phyloP scores from a whole-genome alignment of 1,284 basidiomycete genomes.

The Rhodotorula mucilaginosa region DNA sequence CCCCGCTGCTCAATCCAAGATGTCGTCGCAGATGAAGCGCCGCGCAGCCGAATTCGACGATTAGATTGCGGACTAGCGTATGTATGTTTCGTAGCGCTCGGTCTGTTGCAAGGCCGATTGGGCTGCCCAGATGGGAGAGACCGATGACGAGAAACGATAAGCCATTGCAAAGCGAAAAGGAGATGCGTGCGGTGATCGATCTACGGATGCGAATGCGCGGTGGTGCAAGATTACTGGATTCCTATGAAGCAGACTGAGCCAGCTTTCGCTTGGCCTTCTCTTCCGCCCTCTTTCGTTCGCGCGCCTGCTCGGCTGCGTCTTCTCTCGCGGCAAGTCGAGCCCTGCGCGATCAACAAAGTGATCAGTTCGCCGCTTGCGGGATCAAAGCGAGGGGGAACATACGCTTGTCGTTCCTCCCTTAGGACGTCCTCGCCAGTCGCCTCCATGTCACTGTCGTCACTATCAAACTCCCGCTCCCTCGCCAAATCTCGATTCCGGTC shows the following conservation, averaged over 20 bases:
- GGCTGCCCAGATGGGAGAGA: neutral
- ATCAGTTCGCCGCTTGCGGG: neutral
- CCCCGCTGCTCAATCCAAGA: slow-evolving; percentile 73
- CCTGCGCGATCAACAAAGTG: neutral
- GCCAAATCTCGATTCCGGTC: slow-evolving; percentile 14
- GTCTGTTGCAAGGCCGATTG: neutral
- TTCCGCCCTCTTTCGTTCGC: slow-evolving; percentile 17
- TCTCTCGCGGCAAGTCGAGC: slow-evolving; percentile 24
- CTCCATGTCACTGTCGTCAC: slow-evolving; percentile 38
- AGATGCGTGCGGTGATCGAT: neutral
- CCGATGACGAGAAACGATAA: neutral
- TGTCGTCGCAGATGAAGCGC: slow-evolving; percentile 18
- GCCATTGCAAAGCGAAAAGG: neutral
- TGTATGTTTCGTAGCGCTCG: neutral
- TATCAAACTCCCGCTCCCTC: slow-evolving; percentile 10
- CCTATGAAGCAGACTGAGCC: neutral
- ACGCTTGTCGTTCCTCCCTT: slow-evolving; percentile 31
- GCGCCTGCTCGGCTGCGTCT: slow-evolving; percentile 32
- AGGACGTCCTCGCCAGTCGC: slow-evolving; percentile 19
- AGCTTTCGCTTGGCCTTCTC: slow-evolving; percentile 23
- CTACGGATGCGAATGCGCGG: neutral
- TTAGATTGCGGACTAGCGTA: neutral
- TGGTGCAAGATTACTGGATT: neutral
- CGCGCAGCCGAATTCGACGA: slow-evolving; percentile 10
- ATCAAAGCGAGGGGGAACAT: no score